Conservation (phyloP, 2,329 filamentous ascomycete genomes). For the Neofusicoccum laricinum region DNA sequence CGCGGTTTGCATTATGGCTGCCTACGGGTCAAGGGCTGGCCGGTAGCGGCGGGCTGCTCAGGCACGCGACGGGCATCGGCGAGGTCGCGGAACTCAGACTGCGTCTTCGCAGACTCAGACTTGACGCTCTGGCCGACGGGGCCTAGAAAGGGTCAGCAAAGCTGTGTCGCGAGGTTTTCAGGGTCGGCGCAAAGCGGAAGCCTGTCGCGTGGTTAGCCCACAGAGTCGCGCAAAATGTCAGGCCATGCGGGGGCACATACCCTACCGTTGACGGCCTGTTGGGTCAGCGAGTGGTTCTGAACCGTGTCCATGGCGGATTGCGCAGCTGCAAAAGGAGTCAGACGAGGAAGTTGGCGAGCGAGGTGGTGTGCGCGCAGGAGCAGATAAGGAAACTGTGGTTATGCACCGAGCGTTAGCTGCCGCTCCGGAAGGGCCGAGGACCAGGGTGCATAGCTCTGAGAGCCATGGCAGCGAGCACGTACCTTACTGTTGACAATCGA, state of each 20-base stretch:
- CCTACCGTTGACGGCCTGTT: constrained; percentile 47
- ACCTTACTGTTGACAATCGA: constrained; percentile 44
- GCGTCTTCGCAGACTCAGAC: constrained; percentile 55
- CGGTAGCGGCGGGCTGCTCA: constrained; percentile 54
- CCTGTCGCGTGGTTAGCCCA: constrained; percentile 15
- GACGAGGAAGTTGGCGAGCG: constrained; percentile 15
- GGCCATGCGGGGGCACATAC: constrained; percentile 28
- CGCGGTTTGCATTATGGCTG: constrained; percentile 15
- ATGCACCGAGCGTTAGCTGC: constrained; percentile 32
- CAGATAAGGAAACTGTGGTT: constrained; percentile 35
- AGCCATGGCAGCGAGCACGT: constrained; percentile 25
- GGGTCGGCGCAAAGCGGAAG: not conserved
- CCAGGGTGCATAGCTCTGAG: constrained; percentile 22
- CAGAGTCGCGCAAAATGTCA: not conserved
- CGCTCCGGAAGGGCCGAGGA: constrained; percentile 29
- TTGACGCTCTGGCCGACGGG: constrained; percentile 58
- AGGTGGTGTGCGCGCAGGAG: constrained; percentile 29
- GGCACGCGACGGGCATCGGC: constrained; percentile 54
- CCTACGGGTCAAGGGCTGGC: constrained; percentile 61
- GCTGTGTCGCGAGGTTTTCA: constrained; percentile 21
- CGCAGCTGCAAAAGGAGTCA: constrained; percentile 39
- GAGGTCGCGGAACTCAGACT: constrained; percentile 57
- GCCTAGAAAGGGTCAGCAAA: constrained; percentile 32
- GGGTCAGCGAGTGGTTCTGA: constrained; percentile 49
- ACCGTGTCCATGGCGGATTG: constrained; percentile 47